These are phyloP conservation scores for Rhodosporidiobolus sp. DNA, from an alignment of 768 basidiomycete species.

Conservation along the genomic window DNA sequence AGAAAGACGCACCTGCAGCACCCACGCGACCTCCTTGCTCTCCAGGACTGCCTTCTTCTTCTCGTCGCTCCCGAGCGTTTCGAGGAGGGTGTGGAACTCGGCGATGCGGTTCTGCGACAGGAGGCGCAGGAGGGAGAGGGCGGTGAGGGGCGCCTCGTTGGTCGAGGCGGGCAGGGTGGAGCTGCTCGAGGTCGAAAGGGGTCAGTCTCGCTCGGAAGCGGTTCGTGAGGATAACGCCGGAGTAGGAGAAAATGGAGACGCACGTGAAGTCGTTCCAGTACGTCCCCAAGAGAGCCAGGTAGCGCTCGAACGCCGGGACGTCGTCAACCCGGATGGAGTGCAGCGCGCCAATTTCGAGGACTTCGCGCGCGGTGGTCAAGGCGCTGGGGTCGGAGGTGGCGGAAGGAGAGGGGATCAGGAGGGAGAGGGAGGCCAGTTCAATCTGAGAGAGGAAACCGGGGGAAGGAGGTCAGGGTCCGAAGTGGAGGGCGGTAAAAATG, in stretches of 20 bases:
- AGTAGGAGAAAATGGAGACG: slow-evolving; percentile 11
- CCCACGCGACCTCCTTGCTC: slow-evolving; percentile 40
- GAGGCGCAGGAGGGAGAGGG: slow-evolving; percentile 88
- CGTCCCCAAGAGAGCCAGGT: slow-evolving; percentile 83
- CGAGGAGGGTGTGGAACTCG: slow-evolving; percentile 93
- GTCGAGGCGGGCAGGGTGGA: slow-evolving; percentile 74
- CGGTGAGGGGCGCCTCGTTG: slow-evolving; percentile 81
- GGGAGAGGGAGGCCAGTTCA: slow-evolving; percentile 28
- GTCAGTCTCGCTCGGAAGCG: slow-evolving; percentile 17
- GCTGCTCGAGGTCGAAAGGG: slow-evolving; percentile 50
- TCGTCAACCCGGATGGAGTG: slow-evolving; percentile 85
- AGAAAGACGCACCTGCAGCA: slow-evolving; percentile 40
- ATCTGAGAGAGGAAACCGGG: slow-evolving; percentile 5
- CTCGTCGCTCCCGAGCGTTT: slow-evolving; percentile 66
- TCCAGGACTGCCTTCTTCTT: neutral
- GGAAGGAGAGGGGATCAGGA: slow-evolving; percentile 30
- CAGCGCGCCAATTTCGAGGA: slow-evolving; percentile 92
- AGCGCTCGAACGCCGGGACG: slow-evolving; percentile 89
- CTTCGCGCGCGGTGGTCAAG: slow-evolving; percentile 57
- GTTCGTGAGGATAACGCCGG: too few species aligned
- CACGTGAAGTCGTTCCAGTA: slow-evolving; percentile 85
- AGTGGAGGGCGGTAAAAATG: too few species aligned
- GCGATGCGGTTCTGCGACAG: slow-evolving; percentile 94
- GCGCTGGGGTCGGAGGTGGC: slow-evolving; percentile 7
- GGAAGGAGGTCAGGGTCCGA: neutral